Base-by-base conservation (phyloP, 495 filamentous ascomycete species). In the Podospora sp. region DNA sequence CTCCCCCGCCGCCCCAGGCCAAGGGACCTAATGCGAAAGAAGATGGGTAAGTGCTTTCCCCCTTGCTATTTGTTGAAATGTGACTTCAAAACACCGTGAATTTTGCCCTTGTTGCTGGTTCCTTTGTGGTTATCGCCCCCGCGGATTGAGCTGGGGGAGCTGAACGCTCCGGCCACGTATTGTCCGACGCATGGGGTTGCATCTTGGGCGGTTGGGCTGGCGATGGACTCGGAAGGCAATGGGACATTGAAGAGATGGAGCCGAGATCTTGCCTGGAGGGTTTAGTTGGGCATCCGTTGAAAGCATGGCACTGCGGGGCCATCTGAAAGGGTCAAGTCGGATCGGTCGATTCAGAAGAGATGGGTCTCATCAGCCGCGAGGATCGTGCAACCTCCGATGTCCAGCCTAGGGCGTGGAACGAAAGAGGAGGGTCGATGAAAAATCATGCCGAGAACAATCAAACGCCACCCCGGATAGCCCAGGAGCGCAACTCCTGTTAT, bases 41-140 rank as follows among this genome's bases (percentile, higher is more conserved):
- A 88, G 95, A 99, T 77, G 95, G 95, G 95, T 99, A 90, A 97
- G 96, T 93, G 59, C 21, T 58, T 71, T 75, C 72, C 75, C 65
- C 20, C 58, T 71, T 71, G 73, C 72, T 75, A 65, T 68, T 67
- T 67, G 36, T 35, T 65, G 49, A 36, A 60, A 25, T n/a, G 60
- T 75, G 69, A 69, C 59, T 64, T 40, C 24, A 60, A 62, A 40
- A 33, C 49, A 8, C 55, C 46, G 24, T 62, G 49, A 29, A 46
- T 14, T 14, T 11, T 46, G 2, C 40, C 29, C 16, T 12, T 46
- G 40, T 36, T 46, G 40, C 40, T 46, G 40, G 11, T 46, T 46
- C 29, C 40, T 46, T n/a, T 46, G 40, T 46, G 40, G 50, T 21
- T 29, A n/a, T 55, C 35, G 21, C 59, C 35, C 24, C 24, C 7